Evolutionary conservation across 257 asterid species (phyloP).

Genomic region (Osmanthus fragrans): DNA sequence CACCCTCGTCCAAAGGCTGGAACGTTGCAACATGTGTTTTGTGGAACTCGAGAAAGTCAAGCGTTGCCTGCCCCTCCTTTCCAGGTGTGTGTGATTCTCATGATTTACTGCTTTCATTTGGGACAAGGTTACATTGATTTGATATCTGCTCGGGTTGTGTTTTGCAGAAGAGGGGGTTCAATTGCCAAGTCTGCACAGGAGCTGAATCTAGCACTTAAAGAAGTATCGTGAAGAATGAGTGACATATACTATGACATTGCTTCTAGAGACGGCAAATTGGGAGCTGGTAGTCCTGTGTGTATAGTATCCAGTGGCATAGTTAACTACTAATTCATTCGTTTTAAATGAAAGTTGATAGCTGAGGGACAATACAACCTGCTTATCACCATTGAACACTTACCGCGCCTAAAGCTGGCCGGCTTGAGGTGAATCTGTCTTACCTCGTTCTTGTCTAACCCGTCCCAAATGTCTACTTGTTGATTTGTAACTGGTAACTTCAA

Average conservation of each 20-base stretch:
- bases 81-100: slow-evolving; percentile 50
- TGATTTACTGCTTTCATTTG: slow-evolving; percentile 15
- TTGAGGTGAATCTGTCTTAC: not conserved
- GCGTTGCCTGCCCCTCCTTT: slow-evolving; percentile 60
- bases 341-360: not conserved
- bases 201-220: slow-evolving; percentile 81
- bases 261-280: slow-evolving; percentile 19
- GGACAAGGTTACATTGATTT: slow-evolving; percentile 1
- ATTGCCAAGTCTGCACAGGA: slow-evolving; percentile 88
- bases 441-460: not conserved
- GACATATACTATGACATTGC: slow-evolving; percentile 6
- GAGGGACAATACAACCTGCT: not conserved
- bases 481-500: not conserved
- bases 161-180: slow-evolving; percentile 85
- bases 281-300: slow-evolving; percentile 4
- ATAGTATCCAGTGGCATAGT: not conserved
- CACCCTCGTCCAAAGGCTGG: slow-evolving; percentile 62
- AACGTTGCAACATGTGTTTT: slow-evolving; percentile 84
- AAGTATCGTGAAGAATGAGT: slow-evolving; percentile 57
- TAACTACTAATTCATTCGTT: slow-evolving; percentile 5
- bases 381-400: not conserved
- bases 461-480: not conserved
- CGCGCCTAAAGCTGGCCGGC: not conserved
- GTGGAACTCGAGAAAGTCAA: slow-evolving; percentile 92
- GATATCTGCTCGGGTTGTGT: slow-evolving; percentile 15